phyloP scores from a whole-genome alignment of 1,284 basidiomycete species.

The Cryptococcus maquisensis region DNA sequence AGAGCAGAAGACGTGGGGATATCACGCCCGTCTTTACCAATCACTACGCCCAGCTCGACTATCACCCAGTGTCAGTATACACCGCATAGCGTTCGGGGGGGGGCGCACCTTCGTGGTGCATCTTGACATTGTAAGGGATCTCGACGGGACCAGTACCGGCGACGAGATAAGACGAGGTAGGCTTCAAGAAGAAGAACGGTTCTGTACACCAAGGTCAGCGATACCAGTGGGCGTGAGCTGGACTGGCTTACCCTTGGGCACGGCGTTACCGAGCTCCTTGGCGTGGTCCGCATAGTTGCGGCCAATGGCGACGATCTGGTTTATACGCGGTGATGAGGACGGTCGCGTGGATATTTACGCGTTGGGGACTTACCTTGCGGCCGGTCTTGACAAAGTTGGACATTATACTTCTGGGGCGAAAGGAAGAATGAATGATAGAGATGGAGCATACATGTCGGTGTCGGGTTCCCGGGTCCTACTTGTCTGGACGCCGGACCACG shows the following conservation, averaged over 20 bases:
- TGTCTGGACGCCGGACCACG: background rate
- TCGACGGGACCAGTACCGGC: conserved; percentile 66
- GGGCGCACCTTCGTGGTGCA: conserved; percentile 81
- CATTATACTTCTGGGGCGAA: conserved; percentile 17
- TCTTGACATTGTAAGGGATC: conserved; percentile 76
- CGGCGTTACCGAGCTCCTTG: conserved; percentile 84
- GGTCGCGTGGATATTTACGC: background rate
- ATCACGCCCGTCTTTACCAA: conserved; percentile 78
- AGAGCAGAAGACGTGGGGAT: conserved; percentile 69
- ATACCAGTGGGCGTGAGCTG: background rate
- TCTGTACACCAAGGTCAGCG: conserved; percentile 50
- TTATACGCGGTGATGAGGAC: background rate
- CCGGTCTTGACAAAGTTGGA: conserved; percentile 41
- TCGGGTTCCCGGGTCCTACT: too few species aligned
- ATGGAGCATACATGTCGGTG: background rate
- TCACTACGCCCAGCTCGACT: conserved; percentile 97
- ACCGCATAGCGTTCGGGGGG: background rate
- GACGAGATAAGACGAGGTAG: conserved; percentile 81
- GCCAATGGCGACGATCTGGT: conserved; percentile 78
- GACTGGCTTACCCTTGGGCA: conserved; percentile 58
- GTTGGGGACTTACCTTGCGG: conserved; percentile 49
- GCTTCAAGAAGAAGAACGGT: conserved; percentile 98
- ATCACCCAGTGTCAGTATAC: conserved; percentile 3
- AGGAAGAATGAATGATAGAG: background rate
- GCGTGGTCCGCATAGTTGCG: conserved; percentile 66